A percentile compares a stretch with the other conserved stretches of the same genome.
These are phyloP conservation scores for Podaxis carcinomalis DNA, from an alignment of 768 basidiomycete genomes.

Conservation along the genomic window DNA sequence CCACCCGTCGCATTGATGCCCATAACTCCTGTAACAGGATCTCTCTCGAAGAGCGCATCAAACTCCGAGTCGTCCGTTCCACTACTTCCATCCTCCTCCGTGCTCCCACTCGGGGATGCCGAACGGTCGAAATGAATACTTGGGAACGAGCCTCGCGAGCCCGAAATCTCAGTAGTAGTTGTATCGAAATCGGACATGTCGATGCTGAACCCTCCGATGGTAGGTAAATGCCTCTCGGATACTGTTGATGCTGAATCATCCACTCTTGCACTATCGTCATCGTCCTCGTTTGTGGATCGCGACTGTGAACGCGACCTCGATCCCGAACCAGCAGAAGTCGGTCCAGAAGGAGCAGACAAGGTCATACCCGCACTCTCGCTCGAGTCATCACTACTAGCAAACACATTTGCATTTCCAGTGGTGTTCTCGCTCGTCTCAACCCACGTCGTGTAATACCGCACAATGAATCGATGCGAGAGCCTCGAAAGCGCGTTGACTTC, in stretches of 20 bases:
- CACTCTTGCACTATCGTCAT: background rate
- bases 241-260: slow-evolving; percentile 12
- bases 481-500: slow-evolving; percentile 88
- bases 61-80: slow-evolving; percentile 39
- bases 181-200: slow-evolving; percentile 56
- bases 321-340: background rate
- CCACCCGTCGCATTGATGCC: background rate
- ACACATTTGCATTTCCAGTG: slow-evolving; percentile 12
- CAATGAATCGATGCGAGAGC: slow-evolving; percentile 86
- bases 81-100: slow-evolving; percentile 24
- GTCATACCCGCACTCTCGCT: slow-evolving; percentile 37
- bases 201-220: slow-evolving; percentile 57
- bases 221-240: slow-evolving; percentile 30
- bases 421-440: slow-evolving; percentile 62
- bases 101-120: slow-evolving; percentile 26
- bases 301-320: background rate
- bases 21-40: background rate
- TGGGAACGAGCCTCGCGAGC: slow-evolving; percentile 66
- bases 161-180: slow-evolving; percentile 38
- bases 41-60: slow-evolving; percentile 21
- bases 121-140: slow-evolving; percentile 76
- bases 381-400: slow-evolving; percentile 47
- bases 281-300: background rate
- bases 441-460: slow-evolving; percentile 91
- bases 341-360: slow-evolving; percentile 32